These are phyloP conservation scores for Candida palmyrensis DNA, from an alignment of 805 yeast species.

Conservation along the genomic window DNA sequence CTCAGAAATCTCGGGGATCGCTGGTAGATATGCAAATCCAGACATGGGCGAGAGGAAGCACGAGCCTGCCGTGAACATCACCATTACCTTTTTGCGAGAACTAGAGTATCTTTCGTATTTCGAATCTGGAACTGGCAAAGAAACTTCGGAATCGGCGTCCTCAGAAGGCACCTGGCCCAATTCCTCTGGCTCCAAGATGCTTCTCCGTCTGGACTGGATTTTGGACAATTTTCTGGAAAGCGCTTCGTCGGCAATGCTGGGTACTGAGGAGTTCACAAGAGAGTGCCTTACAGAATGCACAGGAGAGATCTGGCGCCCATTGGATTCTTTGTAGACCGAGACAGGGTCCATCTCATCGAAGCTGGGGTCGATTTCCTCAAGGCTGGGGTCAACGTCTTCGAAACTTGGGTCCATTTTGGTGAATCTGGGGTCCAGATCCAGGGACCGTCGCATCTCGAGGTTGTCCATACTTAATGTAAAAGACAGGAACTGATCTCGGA, in stretches of 20 bases:
- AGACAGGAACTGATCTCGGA: no score
- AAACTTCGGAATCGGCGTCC: no score
- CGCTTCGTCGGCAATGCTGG: constrained; percentile 16
- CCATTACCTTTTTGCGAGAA: no score
- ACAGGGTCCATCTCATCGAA: no score
- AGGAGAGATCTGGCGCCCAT: no score
- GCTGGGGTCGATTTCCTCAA: neutral
- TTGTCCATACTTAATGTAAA: no score
- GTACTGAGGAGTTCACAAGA: neutral
- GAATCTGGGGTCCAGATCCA: neutral
- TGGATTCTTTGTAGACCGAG: no score
- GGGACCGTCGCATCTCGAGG: neutral
- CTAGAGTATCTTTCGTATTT: no score
- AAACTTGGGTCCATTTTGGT: neutral
- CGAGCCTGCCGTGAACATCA: constrained; percentile 12
- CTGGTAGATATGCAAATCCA: constrained; percentile 45
- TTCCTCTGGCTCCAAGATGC: no score
- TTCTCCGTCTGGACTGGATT: constrained; percentile 14
- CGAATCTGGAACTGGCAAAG: no score
- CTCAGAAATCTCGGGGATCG: constrained; percentile 45
- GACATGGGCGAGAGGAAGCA: constrained; percentile 43
- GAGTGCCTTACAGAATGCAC: no score
- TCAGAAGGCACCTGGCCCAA: no score
- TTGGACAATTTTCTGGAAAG: constrained; percentile 13
- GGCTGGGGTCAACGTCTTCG: neutral